Conservation (phyloP, 768 basidiomycete species). For the Candolleomyces eurysporus region DNA sequence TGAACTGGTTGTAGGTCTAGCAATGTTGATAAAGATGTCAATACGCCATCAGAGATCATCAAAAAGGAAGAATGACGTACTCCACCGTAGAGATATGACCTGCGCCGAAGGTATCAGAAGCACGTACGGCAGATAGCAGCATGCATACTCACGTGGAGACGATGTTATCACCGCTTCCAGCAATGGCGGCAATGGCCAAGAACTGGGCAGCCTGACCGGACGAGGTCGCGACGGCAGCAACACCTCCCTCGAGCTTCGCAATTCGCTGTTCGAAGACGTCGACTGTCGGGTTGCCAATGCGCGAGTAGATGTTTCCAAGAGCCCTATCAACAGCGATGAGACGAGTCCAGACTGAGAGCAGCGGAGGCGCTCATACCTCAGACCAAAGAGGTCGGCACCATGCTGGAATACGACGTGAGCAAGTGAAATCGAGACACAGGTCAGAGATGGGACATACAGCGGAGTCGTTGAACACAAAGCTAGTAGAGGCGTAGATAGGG, state of each 20-base stretch:
- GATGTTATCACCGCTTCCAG: slow-evolving; percentile 72
- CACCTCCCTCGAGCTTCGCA: slow-evolving; percentile 77
- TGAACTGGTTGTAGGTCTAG: slow-evolving; percentile 74
- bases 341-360: neutral
- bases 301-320: slow-evolving; percentile 62
- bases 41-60: neutral
- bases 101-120: slow-evolving; percentile 3
- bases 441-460: slow-evolving; percentile 37
- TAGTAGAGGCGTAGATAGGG: slow-evolving; percentile 73
- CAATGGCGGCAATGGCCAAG: slow-evolving; percentile 61
- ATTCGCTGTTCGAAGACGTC: slow-evolving; percentile 80
- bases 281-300: slow-evolving; percentile 67
- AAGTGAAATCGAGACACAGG: neutral
- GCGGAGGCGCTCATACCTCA: slow-evolving; percentile 35
- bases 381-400: slow-evolving; percentile 67
- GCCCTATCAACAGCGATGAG: slow-evolving; percentile 30
- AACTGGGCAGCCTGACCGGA: slow-evolving; percentile 81
- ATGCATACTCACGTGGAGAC: slow-evolving; percentile 55
- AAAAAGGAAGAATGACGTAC: slow-evolving; percentile 33
- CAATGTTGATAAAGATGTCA: neutral
- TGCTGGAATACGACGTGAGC: slow-evolving; percentile 39
- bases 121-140: neutral
- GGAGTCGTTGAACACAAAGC: slow-evolving; percentile 72
- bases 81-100: slow-evolving; percentile 67
- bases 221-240: slow-evolving; percentile 69